phyloP scores from a whole-genome alignment of 106 monocot species.

The Triglochin maritima region DNA sequence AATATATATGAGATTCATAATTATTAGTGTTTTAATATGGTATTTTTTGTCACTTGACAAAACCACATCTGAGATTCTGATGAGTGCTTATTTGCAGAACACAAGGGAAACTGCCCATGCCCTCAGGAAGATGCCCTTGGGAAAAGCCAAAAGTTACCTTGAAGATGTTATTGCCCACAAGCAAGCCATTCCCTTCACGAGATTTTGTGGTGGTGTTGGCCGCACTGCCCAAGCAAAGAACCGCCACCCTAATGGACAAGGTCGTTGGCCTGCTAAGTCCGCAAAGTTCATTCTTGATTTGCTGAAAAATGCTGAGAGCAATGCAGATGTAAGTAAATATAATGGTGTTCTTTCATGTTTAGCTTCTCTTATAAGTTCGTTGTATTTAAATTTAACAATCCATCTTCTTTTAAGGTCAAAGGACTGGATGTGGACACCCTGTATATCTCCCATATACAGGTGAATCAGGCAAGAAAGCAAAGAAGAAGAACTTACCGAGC shows the following conservation, averaged over 20 bases:
- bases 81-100: constrained; percentile 5
- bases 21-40: too few species aligned
- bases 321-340: constrained; percentile 38
- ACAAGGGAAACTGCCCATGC: constrained; percentile 24
- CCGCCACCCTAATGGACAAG: constrained; percentile 82
- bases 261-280: constrained; percentile 59
- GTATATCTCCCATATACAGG: constrained; percentile 68
- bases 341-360: background rate
- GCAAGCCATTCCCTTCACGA: constrained; percentile 90
- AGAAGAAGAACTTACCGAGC: constrained; percentile 79
- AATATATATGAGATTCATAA: too few species aligned
- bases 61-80: too few species aligned
- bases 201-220: constrained; percentile 77
- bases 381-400: too few species aligned
- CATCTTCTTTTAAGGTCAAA: constrained; percentile 40
- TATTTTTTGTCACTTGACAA: too few species aligned
- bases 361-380: too few species aligned
- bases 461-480: constrained; percentile 81
- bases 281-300: constrained; percentile 49
- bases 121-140: constrained; percentile 10
- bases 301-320: constrained; percentile 58
- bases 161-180: constrained; percentile 58
- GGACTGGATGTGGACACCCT: constrained; percentile 80
- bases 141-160: constrained; percentile 20
- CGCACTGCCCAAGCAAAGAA: constrained; percentile 77